Evolutionary conservation across 1,284 basidiomycete genomes (phyloP), one percentile per base, ranked within the genome.

Genomic region (Boletus smithii): DNA sequence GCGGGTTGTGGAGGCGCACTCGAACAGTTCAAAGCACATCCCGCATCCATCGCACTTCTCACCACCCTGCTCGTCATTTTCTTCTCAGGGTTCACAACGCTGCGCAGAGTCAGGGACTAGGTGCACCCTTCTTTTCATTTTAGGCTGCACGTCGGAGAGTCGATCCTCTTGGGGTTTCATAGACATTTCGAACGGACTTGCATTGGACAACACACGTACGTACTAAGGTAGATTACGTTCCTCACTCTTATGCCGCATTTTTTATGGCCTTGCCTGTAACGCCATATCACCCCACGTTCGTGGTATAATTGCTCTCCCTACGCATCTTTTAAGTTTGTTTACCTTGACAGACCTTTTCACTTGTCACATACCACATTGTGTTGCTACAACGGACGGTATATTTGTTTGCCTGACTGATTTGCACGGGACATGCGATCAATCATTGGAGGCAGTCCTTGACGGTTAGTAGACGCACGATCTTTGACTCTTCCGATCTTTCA

Each of bases 31-130:
- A 62, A 70, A 26, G 58, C 80, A 18, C 78, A 86, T 54, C 89
- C 90, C 0, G 79, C 80, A 0, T 75, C 83, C 49, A 67, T 88
- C 48, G 81, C 80, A 38, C 59, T 91, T 40, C 42, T 88, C 33
- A 76, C 83, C 17, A 88, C 87, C 2, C 62, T 90, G 39, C 60
- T 91, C 48, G 72, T 91, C 55, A 79, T 90, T 64, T 69, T 91
- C 60, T 67, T 91, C 36, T 86, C 87, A 14, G 87, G 87, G 5
- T 81, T 82, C 50, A 66, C 65, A 5, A 65, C 63, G 1, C 46
- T 65, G 20, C 66, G 63, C 49, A 61, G 63, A 47, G 55, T 54
- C 42, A 53, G 51, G 57, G 59, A 65, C 50, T 65, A 56, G 42
- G 32, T 48, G 17, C 31, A 17, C 20, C 37, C 35, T 26, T 52